Base-by-base conservation (phyloP, 2,329 filamentous ascomycete genomes). In the Trichoderma arundinaceum region DNA sequence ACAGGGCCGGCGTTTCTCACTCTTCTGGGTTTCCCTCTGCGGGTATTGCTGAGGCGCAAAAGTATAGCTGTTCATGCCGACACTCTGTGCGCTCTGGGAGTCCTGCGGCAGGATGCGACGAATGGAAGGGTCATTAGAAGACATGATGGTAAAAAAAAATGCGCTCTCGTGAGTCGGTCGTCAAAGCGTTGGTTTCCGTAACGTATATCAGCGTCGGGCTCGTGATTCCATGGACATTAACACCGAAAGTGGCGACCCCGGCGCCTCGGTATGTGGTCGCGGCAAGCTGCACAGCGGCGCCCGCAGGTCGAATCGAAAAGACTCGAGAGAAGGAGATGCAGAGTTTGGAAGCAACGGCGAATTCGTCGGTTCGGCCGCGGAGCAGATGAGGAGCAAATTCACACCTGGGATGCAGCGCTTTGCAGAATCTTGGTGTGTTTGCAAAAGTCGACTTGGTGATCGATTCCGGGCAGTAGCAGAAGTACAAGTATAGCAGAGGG, bases 1-100 rank as follows among this genome's bases (percentile, higher is more conserved):
- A 32, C 8, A 53, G 32, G 33, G 48, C 41, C 38, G 15, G 43
- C 39, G 13, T 22, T 56, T 67, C 89, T 83, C 83, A 94, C 91
- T 94, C 82, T 94, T 94, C 75, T 94, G 91, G 67, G 91, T 92
- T 78, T 93, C 91, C 72, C 90, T 85, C 68, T 79, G 79, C 49
- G 78, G 77, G 65, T 75, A 83, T 59, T 83, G 79, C 68, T 82
- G 82, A 71, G 90, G 88, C 77, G 88, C 87, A 80, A 94, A 94
- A 51, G 88, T 86, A 78, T 92, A 94, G 73, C 86, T 88, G 76
- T 89, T 88, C 87, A 93, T 77, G 35, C 76, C 74, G 46, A 72
- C 66, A 39, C 48, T 88, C 74, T 88, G 86, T 52, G 85, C 82
- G 61, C 57, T 63, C 39, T 68, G 68, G 48, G 67, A 72, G 75